Evolutionary conservation across 148 eudicot species (phyloP), one percentile per base, ranked within the genome.

Genomic region (Rhododendron kiyosumense): DNA sequence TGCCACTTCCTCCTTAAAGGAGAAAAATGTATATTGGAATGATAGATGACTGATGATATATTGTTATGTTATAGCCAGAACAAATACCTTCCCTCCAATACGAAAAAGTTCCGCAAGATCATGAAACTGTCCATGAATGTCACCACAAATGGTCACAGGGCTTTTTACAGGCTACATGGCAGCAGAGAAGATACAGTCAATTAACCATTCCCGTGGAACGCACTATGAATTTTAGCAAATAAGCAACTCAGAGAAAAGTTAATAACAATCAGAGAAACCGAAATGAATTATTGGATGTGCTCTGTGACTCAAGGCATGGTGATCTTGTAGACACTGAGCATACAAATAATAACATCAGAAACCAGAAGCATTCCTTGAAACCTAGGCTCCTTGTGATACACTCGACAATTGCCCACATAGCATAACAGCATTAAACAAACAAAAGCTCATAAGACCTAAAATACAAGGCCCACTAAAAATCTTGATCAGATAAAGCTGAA

Each of bases 91-190:
- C 73, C 98, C 99, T 82, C 98, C 98, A 90, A 96, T 95, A 71
- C 98, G 99, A 87, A 95, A 96, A 59, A 96, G 97, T 90, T 96
- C 99, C 24, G 98, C 96, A 59, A 95, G 95, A 91, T 95, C 99
- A 87, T 96, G 99, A 89, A 96, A 96, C 87, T 96, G 98, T 38
- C 98, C 99, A 85, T 95, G 98, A 88, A 96, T 93, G 81, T 95
- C 99, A 83, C 98, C 98, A 89, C 99, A 96, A 81, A 96, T 96
- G 49, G 99, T 96, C 76, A 95, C 99, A 81, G 98, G 99, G 90
- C 98, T 95, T 89, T 94, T 96, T 84, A 96, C 98, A 20, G 99
- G 99, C 99, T 96, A 96, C 94, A 90, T 34, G 41, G 5, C 65
- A 85, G 81, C 38, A 82, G 76, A n/a, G 20, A 69, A 85, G 81